A percentile compares a stretch with the other conserved stretches of the same genome.
Conservation (phyloP, 192 early-diverging fungal species). For the Obelidium mucronatum region DNA sequence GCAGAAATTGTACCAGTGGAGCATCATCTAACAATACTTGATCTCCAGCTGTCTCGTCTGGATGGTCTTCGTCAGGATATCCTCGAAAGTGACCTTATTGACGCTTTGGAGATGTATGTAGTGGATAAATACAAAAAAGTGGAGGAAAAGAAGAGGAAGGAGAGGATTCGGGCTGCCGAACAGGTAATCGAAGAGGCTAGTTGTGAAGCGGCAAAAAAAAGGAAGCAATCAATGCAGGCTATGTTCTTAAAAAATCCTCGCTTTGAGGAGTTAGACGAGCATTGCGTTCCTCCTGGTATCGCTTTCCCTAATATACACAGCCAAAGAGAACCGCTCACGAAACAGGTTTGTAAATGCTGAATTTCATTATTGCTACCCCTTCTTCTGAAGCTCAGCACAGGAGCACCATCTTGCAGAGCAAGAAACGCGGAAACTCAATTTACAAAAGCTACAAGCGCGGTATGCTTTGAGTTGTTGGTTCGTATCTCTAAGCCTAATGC, state of each 20-base stretch:
- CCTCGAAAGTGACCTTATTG: slow-evolving; percentile 11
- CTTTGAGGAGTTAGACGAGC: not conserved
- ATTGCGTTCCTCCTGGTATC: not conserved
- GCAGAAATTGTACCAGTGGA: slow-evolving; percentile 21
- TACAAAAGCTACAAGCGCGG: slow-evolving; percentile 12
- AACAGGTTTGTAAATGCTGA: no score
- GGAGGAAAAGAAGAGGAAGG: slow-evolving; percentile 1
- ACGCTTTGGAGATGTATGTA: slow-evolving; percentile 1
- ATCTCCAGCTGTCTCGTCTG: slow-evolving; percentile 10
- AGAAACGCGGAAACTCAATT: slow-evolving; percentile 5
- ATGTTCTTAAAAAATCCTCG: not conserved
- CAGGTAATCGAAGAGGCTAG: not conserved
- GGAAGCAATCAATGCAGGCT: not conserved
- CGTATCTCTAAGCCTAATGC: no score
- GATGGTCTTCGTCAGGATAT: slow-evolving; percentile 1
- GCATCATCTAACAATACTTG: slow-evolving; percentile 11
- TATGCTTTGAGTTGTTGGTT: no score
- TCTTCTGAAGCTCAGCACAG: no score
- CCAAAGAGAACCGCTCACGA: not conserved
- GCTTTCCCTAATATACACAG: not conserved
- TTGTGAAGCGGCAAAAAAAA: not conserved
- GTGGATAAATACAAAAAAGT: slow-evolving; percentile 18
- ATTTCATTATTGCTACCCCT: no score
- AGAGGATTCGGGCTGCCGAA: not conserved
- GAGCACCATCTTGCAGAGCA: not conserved